Evolutionary conservation across 2,329 filamentous ascomycete genomes (phyloP).

Genomic region (Exophiala xenobiotica): DNA sequence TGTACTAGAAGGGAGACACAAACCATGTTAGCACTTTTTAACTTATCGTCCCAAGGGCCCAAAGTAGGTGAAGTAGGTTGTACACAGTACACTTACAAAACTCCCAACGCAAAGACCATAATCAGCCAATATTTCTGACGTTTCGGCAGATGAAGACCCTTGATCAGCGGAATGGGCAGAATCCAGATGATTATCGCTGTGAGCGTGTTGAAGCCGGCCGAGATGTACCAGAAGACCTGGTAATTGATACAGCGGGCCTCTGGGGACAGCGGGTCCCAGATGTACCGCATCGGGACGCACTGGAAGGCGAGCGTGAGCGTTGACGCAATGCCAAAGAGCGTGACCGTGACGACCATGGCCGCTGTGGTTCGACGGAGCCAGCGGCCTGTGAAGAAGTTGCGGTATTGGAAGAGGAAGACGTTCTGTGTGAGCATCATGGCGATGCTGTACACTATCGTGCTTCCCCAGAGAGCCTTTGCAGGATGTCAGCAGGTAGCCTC

Average conservation of each 20-base stretch:
- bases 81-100: not conserved
- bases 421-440: slow-evolving; percentile 1
- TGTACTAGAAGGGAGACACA: no score
- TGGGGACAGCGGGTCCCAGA: not conserved
- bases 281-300: not conserved
- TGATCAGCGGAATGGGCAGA: slow-evolving; percentile 1
- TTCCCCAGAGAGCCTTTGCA: not conserved
- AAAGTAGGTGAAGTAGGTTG: not conserved
- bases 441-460: slow-evolving; percentile 2
- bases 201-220: slow-evolving; percentile 1
- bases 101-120: not conserved
- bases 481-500: not conserved
- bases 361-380: not conserved
- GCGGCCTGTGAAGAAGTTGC: not conserved
- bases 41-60: no score
- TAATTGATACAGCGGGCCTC: slow-evolving; percentile 1
- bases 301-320: not conserved
- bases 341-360: not conserved
- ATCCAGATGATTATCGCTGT: not conserved
- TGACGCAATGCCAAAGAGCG: not conserved
- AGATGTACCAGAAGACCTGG: not conserved
- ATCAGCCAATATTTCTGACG: slow-evolving; percentile 1
- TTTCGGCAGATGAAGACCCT: not conserved
- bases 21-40: no score
- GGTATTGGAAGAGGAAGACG: slow-evolving; percentile 1